A percentile compares a stretch with the other conserved stretches of the same genome.
Conservation (phyloP, 2,329 filamentous ascomycete species). For the Pseudophaeomoniella oleicola region DNA sequence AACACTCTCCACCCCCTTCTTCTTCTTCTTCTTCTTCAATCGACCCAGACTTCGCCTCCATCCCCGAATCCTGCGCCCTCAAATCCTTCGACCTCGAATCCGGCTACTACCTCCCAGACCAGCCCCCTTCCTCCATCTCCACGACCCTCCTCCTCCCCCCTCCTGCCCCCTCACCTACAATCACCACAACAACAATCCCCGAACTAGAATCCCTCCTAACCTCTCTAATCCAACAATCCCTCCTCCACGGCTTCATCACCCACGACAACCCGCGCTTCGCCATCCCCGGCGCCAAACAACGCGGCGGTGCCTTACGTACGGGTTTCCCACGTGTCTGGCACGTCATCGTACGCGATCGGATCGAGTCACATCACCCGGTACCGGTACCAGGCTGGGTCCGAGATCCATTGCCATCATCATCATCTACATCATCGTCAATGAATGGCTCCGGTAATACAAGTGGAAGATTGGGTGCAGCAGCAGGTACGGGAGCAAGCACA, state of each 20-base stretch:
- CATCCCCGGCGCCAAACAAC: constrained; percentile 51
- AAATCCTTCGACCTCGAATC: constrained; percentile 2
- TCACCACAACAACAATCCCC: constrained; percentile 26
- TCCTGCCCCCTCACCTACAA: constrained; percentile 19
- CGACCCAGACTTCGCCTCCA: neutral
- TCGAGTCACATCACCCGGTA: constrained; percentile 46
- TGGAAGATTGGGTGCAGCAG: constrained; percentile 10
- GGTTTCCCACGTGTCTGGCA: constrained; percentile 60
- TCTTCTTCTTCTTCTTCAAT: neutral
- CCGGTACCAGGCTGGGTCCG: constrained; percentile 66
- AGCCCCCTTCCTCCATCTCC: neutral
- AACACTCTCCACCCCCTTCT: neutral
- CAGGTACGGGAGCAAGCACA: constrained; percentile 14
- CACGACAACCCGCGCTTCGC: constrained; percentile 64
- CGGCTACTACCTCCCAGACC: neutral
- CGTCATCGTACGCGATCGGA: constrained; percentile 47
- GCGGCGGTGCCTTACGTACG: constrained; percentile 33
- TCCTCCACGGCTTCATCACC: constrained; percentile 72
- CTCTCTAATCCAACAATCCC: constrained; percentile 62
- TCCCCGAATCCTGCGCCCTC: neutral
- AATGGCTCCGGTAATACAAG: constrained; percentile 10
- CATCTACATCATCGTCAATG: too few relatives aligned
- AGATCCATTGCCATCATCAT: too few relatives aligned
- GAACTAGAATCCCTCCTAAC: constrained; percentile 68
- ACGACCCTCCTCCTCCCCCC: neutral